Conservation (phyloP, 1,284 basidiomycete genomes). For the Sparassis latifolia region DNA sequence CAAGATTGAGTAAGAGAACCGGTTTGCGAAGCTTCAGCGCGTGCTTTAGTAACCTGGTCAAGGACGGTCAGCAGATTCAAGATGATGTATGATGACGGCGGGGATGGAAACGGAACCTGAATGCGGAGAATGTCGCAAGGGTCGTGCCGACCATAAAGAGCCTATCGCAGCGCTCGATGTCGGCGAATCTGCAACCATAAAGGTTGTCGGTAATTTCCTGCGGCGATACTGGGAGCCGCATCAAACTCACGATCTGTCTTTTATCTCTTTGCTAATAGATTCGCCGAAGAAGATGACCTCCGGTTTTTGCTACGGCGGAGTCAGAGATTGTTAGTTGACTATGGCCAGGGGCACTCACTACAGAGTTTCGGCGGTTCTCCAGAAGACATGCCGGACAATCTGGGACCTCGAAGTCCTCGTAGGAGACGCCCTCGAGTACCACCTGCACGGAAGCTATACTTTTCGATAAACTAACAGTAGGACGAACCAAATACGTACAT, state of each 20-base stretch:
- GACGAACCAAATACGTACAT: conserved; percentile 42
- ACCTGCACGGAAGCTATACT: conserved; percentile 40
- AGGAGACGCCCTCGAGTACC: conserved; percentile 72
- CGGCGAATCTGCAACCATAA: conserved; percentile 41
- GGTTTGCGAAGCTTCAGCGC: conserved; percentile 72
- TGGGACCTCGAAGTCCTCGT: conserved; percentile 75
- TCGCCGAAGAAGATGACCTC: conserved; percentile 89
- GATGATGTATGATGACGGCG: not conserved
- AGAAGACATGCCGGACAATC: conserved; percentile 59
- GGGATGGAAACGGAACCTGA: conserved; percentile 43
- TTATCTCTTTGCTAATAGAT: conserved; percentile 59
- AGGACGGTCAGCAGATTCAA: not conserved
- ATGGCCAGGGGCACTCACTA: conserved; percentile 32
- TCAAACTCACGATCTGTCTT: conserved; percentile 61
- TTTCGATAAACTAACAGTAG: not conserved
- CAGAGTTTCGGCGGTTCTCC: conserved; percentile 47
- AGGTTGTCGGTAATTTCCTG: not conserved
- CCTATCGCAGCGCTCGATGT: conserved; percentile 57
- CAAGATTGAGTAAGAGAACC: conserved; percentile 77
- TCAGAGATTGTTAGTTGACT: not conserved
- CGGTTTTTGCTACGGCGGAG: conserved; percentile 59
- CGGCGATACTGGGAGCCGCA: not conserved
- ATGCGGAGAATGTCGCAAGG: conserved; percentile 89
- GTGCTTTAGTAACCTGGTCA: conserved; percentile 68
- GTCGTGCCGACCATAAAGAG: conserved; percentile 84